Conservation (phyloP, 257 asterid species). For the Anisodus acutangulus region DNA sequence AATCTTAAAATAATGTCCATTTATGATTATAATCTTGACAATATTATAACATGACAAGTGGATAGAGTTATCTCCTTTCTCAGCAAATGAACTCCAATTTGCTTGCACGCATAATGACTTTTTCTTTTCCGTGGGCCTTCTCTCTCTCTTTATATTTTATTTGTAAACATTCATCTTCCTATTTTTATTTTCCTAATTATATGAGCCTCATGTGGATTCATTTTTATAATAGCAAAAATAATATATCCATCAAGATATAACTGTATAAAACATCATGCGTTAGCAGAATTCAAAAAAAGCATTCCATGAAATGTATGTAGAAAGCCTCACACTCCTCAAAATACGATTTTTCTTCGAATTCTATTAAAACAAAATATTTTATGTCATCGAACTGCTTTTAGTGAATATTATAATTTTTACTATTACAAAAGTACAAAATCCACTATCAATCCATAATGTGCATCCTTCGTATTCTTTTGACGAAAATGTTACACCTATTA, state of each 20-base stretch:
- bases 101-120: background rate
- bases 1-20: background rate
- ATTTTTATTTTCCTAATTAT: background rate
- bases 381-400: too few species aligned
- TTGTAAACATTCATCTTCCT: background rate
- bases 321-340: too few species aligned
- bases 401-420: too few species aligned
- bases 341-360: too few species aligned
- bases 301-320: too few species aligned
- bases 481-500: background rate
- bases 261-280: too few species aligned
- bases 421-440: background rate
- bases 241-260: too few species aligned
- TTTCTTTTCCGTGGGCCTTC: background rate
- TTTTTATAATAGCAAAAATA: background rate
- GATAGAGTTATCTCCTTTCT: constrained; percentile 15
- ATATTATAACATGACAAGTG: background rate
- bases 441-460: background rate
- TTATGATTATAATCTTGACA: background rate
- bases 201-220: background rate
- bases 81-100: constrained; percentile 37
- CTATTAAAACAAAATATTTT: too few species aligned
- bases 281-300: too few species aligned
- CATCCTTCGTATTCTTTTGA: background rate
- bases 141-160: background rate